phyloP scores from a whole-genome alignment of 1,284 basidiomycete genomes.

The Pisolithus thermaeus region DNA sequence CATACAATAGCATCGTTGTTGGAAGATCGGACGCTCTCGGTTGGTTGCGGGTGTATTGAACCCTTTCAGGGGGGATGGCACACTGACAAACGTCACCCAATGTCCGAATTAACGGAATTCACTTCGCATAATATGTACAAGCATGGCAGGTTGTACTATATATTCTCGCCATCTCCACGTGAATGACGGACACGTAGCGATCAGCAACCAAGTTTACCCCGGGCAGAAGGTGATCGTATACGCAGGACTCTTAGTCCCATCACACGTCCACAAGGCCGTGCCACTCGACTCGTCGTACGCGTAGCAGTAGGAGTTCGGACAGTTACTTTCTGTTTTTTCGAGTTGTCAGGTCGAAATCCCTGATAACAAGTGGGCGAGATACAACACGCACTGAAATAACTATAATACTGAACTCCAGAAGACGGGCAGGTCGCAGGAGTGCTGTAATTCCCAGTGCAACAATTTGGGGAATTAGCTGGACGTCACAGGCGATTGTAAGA shows the following conservation, averaged over 20 bases:
- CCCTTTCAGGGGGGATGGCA: no score
- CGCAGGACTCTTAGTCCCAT: constrained; percentile 16
- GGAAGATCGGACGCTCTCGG: no score
- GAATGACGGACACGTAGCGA: no score
- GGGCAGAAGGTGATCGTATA: constrained; percentile 42
- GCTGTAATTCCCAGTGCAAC: constrained; percentile 33
- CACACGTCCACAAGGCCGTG: constrained; percentile 37
- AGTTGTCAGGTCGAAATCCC: not conserved
- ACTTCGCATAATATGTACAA: no score
- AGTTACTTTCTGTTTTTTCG: constrained; percentile 28
- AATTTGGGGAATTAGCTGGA: constrained; percentile 30
- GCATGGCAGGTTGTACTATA: no score
- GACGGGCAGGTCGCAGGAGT: constrained; percentile 38
- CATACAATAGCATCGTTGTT: no score
- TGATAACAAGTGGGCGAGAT: not conserved
- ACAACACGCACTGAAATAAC: constrained; percentile 38
- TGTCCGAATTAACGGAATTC: no score
- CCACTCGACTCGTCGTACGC: constrained; percentile 40
- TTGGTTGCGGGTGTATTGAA: no score
- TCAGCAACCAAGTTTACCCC: not conserved
- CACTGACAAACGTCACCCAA: no score
- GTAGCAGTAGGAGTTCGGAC: constrained; percentile 41
- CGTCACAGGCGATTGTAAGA: not conserved
- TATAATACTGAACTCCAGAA: constrained; percentile 39
- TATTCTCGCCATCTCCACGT: no score